A percentile compares a stretch with the other conserved stretches of the same genome.
These are phyloP conservation scores for Backusella liffmaniae DNA, from an alignment of 192 early-diverging fungal species.

Conservation along the genomic window DNA sequence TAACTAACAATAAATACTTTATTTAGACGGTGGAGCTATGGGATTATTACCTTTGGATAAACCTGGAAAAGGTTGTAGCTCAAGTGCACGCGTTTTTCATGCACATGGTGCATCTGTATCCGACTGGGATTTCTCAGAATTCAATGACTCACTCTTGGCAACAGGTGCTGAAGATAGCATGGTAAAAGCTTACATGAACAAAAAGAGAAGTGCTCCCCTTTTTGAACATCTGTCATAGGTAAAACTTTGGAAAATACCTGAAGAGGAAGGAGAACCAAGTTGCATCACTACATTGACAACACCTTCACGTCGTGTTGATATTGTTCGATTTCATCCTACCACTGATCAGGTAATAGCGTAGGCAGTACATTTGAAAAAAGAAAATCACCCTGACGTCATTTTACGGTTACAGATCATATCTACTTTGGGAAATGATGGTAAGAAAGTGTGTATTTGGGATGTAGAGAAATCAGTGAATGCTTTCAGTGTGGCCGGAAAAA, in stretches of 20 bases:
- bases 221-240: constrained; percentile 27
- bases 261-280: constrained; percentile 14
- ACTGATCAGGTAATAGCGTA: constrained; percentile 38
- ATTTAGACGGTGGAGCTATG: constrained; percentile 25
- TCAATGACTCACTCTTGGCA: constrained; percentile 37
- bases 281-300: constrained; percentile 30
- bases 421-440: constrained; percentile 40
- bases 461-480: constrained; percentile 24
- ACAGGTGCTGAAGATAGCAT: constrained; percentile 48
- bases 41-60: constrained; percentile 21
- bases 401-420: constrained; percentile 39
- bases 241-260: constrained; percentile 46
- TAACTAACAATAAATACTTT: background rate
- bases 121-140: constrained; percentile 50
- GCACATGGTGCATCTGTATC: constrained; percentile 42
- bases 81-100: constrained; percentile 31
- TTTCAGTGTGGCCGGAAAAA: constrained; percentile 23
- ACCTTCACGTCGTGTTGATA: constrained; percentile 38
- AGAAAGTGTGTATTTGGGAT: constrained; percentile 52
- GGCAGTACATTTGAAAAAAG: background rate
- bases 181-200: constrained; percentile 20
- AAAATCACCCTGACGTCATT: background rate
- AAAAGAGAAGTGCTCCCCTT: background rate
- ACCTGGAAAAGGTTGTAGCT: constrained; percentile 20
- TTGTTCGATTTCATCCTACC: constrained; percentile 49